Conservation (phyloP, 148 eudicot species). For the Cornus suecica region DNA sequence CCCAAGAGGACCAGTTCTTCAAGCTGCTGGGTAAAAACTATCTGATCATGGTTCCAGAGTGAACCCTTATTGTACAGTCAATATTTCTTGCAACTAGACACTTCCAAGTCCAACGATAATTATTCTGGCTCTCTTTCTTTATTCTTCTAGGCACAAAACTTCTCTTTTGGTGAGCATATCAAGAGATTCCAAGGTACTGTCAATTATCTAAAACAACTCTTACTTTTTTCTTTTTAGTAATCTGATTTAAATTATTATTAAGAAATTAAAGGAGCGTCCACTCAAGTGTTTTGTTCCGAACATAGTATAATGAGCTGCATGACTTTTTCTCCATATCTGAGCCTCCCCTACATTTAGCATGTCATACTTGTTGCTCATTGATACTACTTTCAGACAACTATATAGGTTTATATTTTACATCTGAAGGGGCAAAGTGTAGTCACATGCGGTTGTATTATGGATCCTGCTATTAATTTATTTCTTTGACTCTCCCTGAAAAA, state of each 20-base stretch:
- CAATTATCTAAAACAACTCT: background rate
- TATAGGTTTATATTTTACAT: background rate
- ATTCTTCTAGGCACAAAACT: slow-evolving; percentile 60
- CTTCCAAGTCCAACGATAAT: background rate
- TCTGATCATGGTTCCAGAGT: background rate
- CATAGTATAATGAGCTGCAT: background rate
- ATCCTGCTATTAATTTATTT: background rate
- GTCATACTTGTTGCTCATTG: background rate
- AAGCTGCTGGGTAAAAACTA: no score
- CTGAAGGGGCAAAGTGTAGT: background rate
- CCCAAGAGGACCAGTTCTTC: background rate
- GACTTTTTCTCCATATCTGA: background rate
- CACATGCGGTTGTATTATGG: background rate
- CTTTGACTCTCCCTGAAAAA: no score
- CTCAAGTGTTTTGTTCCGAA: background rate
- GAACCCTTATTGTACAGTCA: background rate
- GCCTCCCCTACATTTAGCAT: no score
- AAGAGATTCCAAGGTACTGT: slow-evolving; percentile 67
- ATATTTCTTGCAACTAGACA: slow-evolving; percentile 4
- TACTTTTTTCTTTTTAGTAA: background rate
- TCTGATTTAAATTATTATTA: no score
- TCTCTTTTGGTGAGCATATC: slow-evolving; percentile 75
- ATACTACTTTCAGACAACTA: background rate
- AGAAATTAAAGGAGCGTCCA: background rate
- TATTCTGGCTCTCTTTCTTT: slow-evolving; percentile 9